A percentile compares a stretch with the other conserved stretches of the same genome.
Evolutionary conservation across 1,284 basidiomycete species (phyloP).

Genomic region (Trichosporon ovoides): DNA sequence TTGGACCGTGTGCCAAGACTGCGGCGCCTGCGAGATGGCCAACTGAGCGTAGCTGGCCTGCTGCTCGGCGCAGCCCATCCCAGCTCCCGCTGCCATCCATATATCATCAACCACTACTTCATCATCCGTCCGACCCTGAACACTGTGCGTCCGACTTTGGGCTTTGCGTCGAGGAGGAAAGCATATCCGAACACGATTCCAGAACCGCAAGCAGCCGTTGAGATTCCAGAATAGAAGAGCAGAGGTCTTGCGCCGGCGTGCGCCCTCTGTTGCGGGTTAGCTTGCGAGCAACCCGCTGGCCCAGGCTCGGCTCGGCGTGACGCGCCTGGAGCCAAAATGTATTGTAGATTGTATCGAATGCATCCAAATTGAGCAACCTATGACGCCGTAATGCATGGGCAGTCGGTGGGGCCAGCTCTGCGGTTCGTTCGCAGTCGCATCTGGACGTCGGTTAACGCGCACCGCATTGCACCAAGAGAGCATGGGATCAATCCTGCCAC

Average conservation of each 20-base stretch:
- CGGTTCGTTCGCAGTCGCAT: not conserved
- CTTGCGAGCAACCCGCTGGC: constrained; percentile 2
- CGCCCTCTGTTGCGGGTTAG: constrained; percentile 5
- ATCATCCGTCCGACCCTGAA: not conserved
- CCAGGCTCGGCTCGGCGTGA: not conserved
- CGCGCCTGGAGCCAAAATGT: not conserved
- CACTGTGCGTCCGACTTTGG: not conserved
- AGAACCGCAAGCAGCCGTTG: not conserved
- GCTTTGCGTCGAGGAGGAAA: not conserved
- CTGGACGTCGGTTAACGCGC: not conserved
- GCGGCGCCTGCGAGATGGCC: constrained; percentile 38
- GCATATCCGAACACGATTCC: not conserved
- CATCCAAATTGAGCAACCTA: constrained; percentile 1
- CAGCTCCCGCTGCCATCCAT: not conserved
- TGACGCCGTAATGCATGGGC: not conserved
- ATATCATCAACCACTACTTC: not conserved
- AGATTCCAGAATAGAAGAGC: not conserved
- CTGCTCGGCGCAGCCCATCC: not conserved
- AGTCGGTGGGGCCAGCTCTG: not conserved
- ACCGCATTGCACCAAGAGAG: too few relatives aligned
- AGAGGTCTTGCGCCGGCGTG: constrained; percentile 2
- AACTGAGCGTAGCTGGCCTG: constrained; percentile 6
- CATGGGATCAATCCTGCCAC: not conserved
- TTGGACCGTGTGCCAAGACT: constrained; percentile 45
- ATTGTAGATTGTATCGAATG: constrained; percentile 6